Evolutionary conservation across 73 alveolate genomes (phyloP).

Genomic region (Paramecium bursaria): DNA sequence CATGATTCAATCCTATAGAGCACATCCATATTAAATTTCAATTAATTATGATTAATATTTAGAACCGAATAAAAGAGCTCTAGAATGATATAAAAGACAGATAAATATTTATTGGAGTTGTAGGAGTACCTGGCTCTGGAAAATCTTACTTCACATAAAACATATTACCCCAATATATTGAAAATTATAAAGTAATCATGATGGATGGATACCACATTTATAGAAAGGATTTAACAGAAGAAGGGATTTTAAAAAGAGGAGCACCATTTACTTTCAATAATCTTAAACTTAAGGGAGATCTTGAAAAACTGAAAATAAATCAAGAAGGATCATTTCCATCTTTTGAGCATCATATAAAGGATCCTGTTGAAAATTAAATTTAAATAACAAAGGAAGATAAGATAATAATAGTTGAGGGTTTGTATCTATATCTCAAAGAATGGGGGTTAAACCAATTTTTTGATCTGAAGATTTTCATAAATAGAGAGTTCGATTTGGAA

Average conservation of each 20-base stretch:
- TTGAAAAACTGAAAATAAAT: conserved; percentile 13
- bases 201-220: conserved; percentile 71
- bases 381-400: conserved; percentile 31
- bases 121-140: conserved; percentile 70
- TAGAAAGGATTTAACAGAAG: conserved; percentile 57
- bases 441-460: conserved; percentile 39
- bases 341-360: conserved; percentile 61
- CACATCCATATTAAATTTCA: too few relatives aligned
- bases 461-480: conserved; percentile 56
- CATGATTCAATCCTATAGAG: too few relatives aligned
- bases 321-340: conserved; percentile 56
- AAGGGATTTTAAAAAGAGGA: conserved; percentile 62
- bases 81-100: not conserved
- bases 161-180: not conserved
- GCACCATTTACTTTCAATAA: conserved; percentile 65
- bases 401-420: conserved; percentile 63
- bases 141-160: conserved; percentile 52
- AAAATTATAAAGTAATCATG: conserved; percentile 42
- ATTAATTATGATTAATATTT: too few relatives aligned
- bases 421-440: conserved; percentile 60
- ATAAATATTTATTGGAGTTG: conserved; percentile 55
- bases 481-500: conserved; percentile 37
- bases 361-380: conserved; percentile 63
- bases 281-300: conserved; percentile 42
- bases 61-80: too few relatives aligned